Base-by-base conservation (phyloP, 176 grass and related monocot species). In the Zizania latifolia region DNA sequence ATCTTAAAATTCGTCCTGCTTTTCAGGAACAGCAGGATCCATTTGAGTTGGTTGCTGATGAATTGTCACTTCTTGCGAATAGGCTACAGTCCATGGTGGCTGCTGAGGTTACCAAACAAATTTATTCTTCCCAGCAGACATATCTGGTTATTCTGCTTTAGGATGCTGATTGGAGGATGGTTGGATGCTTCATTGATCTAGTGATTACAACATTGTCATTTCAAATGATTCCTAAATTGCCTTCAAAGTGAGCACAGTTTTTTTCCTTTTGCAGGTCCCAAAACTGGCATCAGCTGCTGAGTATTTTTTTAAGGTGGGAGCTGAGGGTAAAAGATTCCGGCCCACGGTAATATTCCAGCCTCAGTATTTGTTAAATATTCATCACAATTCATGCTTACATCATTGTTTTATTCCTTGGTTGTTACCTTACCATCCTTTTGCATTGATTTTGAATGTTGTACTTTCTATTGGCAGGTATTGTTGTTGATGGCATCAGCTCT, bases 401-500 rank as follows among this genome's bases (percentile, higher is more conserved):
- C 16, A 33, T 27, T 9, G 0, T 46, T 64, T 72, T 31, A 33
- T 69, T 45, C 15, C 59, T 70, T 51, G 29, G 50, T 19, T 73
- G 5, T 46, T 44, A 32, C 3, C 13, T 12, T 17, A 24, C 11
- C 17, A 30, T 21, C 40, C 28, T 10, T 38, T 10, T 39, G 51
- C 3, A 39, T 50, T 27, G 0, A 13, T 62, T 33, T 67, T 58
- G 36, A 65, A 64, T 83, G 34, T 32, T 66, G 21, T 68, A 27
- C 41, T 46, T 57, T 83, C 5, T 50, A 44, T 62, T 86, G 8
- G 53, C 70, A 98, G 95, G 95, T 98, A 66, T 86, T 98, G 60
- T 86, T 98, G 29, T 63, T 92, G 58, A 98, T 98, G 95, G 86
- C 95, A 74, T 92, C 95, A 80, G 91, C 95, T 85, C 71, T 98